These are phyloP conservation scores for Amanita molliuscula DNA, from an alignment of 768 basidiomycete genomes.

Conservation along the genomic window DNA sequence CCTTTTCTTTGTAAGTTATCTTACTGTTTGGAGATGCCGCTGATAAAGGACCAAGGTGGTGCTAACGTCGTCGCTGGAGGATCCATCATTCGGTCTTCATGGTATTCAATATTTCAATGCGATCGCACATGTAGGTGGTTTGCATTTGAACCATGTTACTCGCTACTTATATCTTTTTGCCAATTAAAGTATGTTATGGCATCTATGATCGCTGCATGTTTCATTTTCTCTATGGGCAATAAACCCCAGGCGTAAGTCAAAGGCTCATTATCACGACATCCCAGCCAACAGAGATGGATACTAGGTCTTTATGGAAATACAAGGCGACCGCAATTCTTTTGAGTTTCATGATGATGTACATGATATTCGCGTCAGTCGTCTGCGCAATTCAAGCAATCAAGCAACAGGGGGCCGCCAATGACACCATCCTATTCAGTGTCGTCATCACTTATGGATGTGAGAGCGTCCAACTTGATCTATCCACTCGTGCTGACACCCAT, in stretches of 20 bases:
- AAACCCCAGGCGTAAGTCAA: constrained; percentile 66
- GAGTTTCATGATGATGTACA: constrained; percentile 72
- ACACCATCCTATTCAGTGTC: constrained; percentile 76
- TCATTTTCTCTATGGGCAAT: constrained; percentile 95
- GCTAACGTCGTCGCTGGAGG: constrained; percentile 81
- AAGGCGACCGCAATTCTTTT: constrained; percentile 65
- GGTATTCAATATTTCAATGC: constrained; percentile 69
- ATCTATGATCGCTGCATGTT: constrained; percentile 78
- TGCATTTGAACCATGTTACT: neutral
- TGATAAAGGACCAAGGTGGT: constrained; percentile 45
- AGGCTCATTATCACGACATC: neutral
- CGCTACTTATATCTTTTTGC: constrained; percentile 2
- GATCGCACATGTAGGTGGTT: constrained; percentile 48
- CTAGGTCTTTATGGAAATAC: constrained; percentile 79
- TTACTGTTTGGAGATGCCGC: neutral
- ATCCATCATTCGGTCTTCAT: constrained; percentile 49
- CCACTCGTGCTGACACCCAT: neutral
- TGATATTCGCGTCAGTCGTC: constrained; percentile 72
- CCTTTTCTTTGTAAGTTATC: constrained; percentile 71
- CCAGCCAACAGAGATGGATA: neutral
- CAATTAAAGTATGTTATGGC: constrained; percentile 64
- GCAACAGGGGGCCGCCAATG: constrained; percentile 57
- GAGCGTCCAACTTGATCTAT: constrained; percentile 11
- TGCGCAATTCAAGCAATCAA: constrained; percentile 66
- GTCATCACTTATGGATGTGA: constrained; percentile 75